phyloP scores from a whole-genome alignment of 202 grass and related monocot species.

The Setaria viridis region DNA sequence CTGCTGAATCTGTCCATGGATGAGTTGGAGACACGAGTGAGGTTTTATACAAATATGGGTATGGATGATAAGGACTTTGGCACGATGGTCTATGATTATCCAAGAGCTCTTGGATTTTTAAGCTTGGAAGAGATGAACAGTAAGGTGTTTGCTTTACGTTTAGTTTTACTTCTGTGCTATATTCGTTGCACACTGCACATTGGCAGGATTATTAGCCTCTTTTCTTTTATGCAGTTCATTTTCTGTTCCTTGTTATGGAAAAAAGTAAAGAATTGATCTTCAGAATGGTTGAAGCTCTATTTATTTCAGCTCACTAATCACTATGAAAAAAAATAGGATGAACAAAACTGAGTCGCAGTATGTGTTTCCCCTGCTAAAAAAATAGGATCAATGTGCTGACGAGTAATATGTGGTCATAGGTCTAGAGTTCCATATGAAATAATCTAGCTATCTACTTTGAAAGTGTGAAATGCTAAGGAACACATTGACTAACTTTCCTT shows the following conservation, averaged over 20 bases:
- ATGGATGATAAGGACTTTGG: conserved; percentile 86
- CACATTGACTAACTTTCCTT: background rate
- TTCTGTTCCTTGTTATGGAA: background rate
- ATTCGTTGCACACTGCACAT: conserved; percentile 1
- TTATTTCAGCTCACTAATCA: background rate
- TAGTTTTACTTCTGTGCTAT: conserved; percentile 38
- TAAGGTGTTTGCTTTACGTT: conserved; percentile 79
- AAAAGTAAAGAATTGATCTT: background rate
- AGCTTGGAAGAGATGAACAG: conserved; percentile 93
- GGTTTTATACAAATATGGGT: conserved; percentile 83
- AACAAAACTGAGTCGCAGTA: conserved; percentile 20
- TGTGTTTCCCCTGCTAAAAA: too few relatives aligned
- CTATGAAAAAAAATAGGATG: background rate
- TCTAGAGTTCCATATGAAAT: conserved; percentile 1
- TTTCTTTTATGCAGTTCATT: conserved; percentile 27
- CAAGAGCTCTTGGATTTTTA: conserved; percentile 77
- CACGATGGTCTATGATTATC: conserved; percentile 96
- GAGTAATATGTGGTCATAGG: background rate
- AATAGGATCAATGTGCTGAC: background rate
- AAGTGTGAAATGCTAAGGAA: background rate
- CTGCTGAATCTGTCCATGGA: conserved; percentile 65
- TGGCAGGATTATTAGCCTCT: background rate
- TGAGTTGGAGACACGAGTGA: conserved; percentile 65
- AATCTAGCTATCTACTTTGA: background rate
- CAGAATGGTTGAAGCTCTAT: background rate